These are phyloP conservation scores for Diaporthe sp. DNA, from an alignment of 2,329 filamentous ascomycete species.

Conservation along the genomic window DNA sequence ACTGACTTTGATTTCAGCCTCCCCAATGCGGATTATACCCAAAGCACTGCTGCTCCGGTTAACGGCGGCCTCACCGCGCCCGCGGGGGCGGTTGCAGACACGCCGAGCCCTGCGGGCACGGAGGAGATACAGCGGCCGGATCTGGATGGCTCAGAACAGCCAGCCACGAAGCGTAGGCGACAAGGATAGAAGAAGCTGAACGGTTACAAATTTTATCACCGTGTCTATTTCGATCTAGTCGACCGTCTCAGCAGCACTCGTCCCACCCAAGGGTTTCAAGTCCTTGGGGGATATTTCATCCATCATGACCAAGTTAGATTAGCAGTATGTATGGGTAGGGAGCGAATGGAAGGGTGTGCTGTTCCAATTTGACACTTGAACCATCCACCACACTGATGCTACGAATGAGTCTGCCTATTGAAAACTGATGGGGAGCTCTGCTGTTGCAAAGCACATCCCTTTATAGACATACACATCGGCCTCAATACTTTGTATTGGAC, in stretches of 20 bases:
- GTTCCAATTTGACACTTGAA: not conserved
- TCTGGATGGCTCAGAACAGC: conserved; percentile 48
- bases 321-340: not conserved
- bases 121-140: conserved; percentile 66
- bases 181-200: conserved; percentile 43
- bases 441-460: not conserved
- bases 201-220: not conserved
- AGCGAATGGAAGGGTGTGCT: not conserved
- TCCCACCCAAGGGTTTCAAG: not conserved
- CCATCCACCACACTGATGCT: not conserved
- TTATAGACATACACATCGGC: not conserved
- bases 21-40: not conserved
- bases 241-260: too few species aligned
- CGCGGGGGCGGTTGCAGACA: conserved; percentile 50
- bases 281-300: not conserved
- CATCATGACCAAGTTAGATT: not conserved
- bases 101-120: conserved; percentile 62
- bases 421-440: not conserved
- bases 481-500: not conserved
- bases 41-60: not conserved
- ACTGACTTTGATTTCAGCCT: conserved; percentile 40
- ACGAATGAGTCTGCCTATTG: not conserved
- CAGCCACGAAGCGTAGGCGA: conserved; percentile 51
- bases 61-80: conserved; percentile 40
- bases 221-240: not conserved